Conservation (phyloP, 306 rosid genomes). For the Cercis canadensis region DNA sequence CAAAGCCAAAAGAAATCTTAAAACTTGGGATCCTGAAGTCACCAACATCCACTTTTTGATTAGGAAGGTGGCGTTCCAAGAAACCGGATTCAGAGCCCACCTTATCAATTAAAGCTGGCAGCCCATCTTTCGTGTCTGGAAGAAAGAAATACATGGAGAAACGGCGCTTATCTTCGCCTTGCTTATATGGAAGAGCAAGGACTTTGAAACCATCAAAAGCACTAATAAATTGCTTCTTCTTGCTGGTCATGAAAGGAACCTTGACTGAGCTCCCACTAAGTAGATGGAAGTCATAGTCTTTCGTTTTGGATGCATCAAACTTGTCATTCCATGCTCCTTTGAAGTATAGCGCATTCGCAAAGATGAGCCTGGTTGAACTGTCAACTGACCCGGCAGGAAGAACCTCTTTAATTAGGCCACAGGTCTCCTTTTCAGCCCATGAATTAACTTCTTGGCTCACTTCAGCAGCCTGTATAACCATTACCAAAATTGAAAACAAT, state of each 20-base stretch:
- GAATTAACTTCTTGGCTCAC: slow-evolving; percentile 65
- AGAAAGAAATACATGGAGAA: slow-evolving; percentile 79
- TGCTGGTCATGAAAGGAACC: slow-evolving; percentile 80
- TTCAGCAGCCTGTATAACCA: slow-evolving; percentile 60
- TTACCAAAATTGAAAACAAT: slow-evolving; percentile 20
- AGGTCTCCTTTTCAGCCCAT: slow-evolving; percentile 79
- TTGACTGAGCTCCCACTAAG: slow-evolving; percentile 58
- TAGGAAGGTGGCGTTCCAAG: slow-evolving; percentile 61
- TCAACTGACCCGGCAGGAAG: slow-evolving; percentile 68
- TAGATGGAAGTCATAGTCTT: slow-evolving; percentile 67
- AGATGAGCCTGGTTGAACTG: slow-evolving; percentile 57
- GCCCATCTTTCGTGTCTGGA: slow-evolving; percentile 72
- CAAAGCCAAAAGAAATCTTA: slow-evolving; percentile 73
- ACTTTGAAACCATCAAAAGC: slow-evolving; percentile 71
- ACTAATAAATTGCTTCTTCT: slow-evolving; percentile 48
- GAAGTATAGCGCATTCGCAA: slow-evolving; percentile 81
- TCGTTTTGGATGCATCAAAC: slow-evolving; percentile 64
- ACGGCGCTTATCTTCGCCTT: slow-evolving; percentile 64
- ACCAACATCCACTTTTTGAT: slow-evolving; percentile 48
- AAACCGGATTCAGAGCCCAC: slow-evolving; percentile 58
- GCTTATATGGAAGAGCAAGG: slow-evolving; percentile 67
- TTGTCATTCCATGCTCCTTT: slow-evolving; percentile 75
- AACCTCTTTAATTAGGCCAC: slow-evolving; percentile 67
- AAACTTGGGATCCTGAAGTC: slow-evolving; percentile 78
- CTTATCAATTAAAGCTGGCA: slow-evolving; percentile 65